Percentiles rank a stretch among this genome's conserved stretches.
phyloP scores from a whole-genome alignment of 2,329 filamentous ascomycete species.

The Rutstroemia sp. region DNA sequence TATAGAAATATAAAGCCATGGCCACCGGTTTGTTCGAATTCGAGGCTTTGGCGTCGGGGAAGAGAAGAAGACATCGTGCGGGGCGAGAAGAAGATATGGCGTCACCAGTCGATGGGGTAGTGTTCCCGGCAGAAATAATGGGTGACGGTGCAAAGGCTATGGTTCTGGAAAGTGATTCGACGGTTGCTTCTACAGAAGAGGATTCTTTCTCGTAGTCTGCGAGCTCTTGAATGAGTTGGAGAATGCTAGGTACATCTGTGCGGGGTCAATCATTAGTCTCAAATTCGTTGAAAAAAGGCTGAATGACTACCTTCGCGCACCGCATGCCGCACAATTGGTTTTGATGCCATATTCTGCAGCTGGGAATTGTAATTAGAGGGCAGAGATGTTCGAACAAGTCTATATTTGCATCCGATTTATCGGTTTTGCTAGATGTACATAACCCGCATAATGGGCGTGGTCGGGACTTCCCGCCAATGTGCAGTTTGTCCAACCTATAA shows the following conservation, averaged over 20 bases:
- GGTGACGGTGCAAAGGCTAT: constrained; percentile 63
- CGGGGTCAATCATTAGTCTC: background rate
- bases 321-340: constrained; percentile 4
- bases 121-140: constrained; percentile 37
- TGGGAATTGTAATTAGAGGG: background rate
- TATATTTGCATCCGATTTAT: no score
- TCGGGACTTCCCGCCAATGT: no score
- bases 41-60: constrained; percentile 34
- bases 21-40: constrained; percentile 42
- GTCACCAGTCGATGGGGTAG: constrained; percentile 38
- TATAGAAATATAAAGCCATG: constrained; percentile 91
- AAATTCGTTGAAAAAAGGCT: background rate
- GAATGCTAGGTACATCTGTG: constrained; percentile 73
- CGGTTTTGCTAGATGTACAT: no score
- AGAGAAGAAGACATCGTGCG: constrained; percentile 68
- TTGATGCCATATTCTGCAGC: background rate
- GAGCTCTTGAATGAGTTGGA: constrained; percentile 74
- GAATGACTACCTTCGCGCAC: background rate
- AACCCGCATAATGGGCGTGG: no score
- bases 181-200: constrained; percentile 69
- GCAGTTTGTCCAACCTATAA: no score
- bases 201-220: constrained; percentile 81
- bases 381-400: background rate
- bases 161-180: constrained; percentile 62
- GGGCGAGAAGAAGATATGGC: constrained; percentile 50